phyloP scores from a whole-genome alignment of 1,284 basidiomycete genomes.

The Cryptococcus neoformans region DNA sequence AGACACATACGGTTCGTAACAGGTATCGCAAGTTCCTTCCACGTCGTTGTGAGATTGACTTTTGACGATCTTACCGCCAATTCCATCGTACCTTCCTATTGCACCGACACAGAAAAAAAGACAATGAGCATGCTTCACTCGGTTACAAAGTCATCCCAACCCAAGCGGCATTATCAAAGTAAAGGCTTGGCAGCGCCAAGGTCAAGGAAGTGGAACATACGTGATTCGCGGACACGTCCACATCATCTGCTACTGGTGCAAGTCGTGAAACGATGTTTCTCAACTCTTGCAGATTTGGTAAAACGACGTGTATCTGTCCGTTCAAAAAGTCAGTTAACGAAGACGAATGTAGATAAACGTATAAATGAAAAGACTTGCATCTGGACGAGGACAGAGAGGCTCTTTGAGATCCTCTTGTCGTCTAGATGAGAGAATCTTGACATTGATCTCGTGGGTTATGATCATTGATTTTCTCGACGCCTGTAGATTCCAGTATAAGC shows the following conservation, averaged over 20 bases:
- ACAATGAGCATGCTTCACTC: constrained; percentile 1
- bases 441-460: constrained; percentile 49
- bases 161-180: neutral
- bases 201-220: constrained; percentile 16
- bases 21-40: constrained; percentile 54
- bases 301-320: constrained; percentile 69
- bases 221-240: constrained; percentile 56
- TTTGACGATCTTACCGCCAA: constrained; percentile 66
- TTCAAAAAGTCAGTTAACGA: neutral
- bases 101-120: neutral
- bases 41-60: constrained; percentile 73
- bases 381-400: constrained; percentile 82
- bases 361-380: constrained; percentile 56
- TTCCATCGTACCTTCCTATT: constrained; percentile 46
- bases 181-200: neutral
- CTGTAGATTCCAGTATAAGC: constrained; percentile 7
- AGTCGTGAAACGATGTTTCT: constrained; percentile 75
- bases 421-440: constrained; percentile 64
- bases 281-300: constrained; percentile 73
- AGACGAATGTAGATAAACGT: neutral
- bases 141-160: neutral
- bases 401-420: constrained; percentile 72
- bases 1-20: neutral
- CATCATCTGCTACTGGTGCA: constrained; percentile 66
- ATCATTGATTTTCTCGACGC: constrained; percentile 28